Base-by-base conservation (phyloP, 176 grass and related monocot species). In the Ensete glaucum region DNA sequence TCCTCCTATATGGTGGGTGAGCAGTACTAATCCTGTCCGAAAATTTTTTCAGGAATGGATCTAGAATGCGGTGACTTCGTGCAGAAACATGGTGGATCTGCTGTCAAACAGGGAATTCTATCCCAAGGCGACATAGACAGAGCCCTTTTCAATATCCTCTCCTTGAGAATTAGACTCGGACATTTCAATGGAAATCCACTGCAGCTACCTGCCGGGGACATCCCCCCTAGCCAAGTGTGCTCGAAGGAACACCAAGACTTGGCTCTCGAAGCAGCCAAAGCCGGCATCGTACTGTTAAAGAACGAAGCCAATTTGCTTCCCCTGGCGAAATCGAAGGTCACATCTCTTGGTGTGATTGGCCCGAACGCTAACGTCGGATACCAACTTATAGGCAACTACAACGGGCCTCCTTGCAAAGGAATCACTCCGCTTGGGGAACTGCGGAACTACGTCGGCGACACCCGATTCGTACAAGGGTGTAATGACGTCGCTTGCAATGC, bases 221-320 rank as follows among this genome's bases (percentile, higher is more conserved):
- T 97, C 22, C 80, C 87, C 2, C 66, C 90, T 0, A 75, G 87
- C 63, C 90, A 97, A 82, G 90, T 93, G n/a, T 97, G 94, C 82
- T 90, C 72, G 11, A 77, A 80, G 79, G 67, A 90, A 77, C 94
- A 97, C 85, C 94, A 87, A 60, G 68, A 81, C 53, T 81, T 97
- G 10, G 94, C 94, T 1, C 78, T 97, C 43, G 74, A 93, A 62
- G 90, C 84, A 21, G 90, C 94, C 25, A 82, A 54, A 57, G 87
- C 93, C 66, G 89, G 94, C 77, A 93, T 93, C 54, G 94, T 97
- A 78, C 65, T 97, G 5, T 85, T 97, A 9, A 97, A 93, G 83
- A 97, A 93, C 84, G 78, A 83, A 1, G 83, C 19, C 71, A 64
- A 26, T 64, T 24, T 91, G 16, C 94, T 97, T 1, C 94, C 94